These are phyloP conservation scores for Podila epicladia DNA, from an alignment of 192 early-diverging fungal genomes.

Conservation along the genomic window DNA sequence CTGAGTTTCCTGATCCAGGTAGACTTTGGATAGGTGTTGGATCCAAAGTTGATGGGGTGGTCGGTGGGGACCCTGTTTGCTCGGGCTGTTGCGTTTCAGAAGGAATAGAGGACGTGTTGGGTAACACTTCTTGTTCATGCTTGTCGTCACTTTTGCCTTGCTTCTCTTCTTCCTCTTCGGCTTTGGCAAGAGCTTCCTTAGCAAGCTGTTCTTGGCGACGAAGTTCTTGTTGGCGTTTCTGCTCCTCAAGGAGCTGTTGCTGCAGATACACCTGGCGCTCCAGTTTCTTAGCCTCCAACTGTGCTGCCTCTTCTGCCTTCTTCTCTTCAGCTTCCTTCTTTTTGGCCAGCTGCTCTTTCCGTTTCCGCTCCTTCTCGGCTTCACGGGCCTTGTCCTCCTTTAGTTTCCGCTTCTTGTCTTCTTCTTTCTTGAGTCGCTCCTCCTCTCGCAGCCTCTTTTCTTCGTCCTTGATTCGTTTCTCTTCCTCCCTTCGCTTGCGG, in stretches of 20 bases:
- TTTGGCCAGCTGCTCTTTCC: slow-evolving; percentile 43
- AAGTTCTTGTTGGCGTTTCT: slow-evolving; percentile 35
- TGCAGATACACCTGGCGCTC: slow-evolving; percentile 35
- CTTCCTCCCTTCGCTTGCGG: slow-evolving; percentile 66
- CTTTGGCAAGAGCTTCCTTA: slow-evolving; percentile 26
- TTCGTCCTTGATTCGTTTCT: slow-evolving; percentile 68
- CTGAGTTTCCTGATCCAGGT: too few species aligned
- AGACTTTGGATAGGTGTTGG: not conserved
- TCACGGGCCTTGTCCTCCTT: slow-evolving; percentile 65
- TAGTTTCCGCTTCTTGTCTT: slow-evolving; percentile 62
- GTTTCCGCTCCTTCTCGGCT: slow-evolving; percentile 57
- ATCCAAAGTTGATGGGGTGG: not conserved
- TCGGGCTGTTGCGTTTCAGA: too few species aligned
- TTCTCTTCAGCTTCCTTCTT: slow-evolving; percentile 33
- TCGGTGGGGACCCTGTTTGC: not conserved
- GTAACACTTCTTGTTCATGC: not conserved
- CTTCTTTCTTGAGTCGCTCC: slow-evolving; percentile 56
- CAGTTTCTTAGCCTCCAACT: slow-evolving; percentile 19
- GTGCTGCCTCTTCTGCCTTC: slow-evolving; percentile 12
- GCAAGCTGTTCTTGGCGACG: slow-evolving; percentile 34
- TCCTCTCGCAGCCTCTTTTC: slow-evolving; percentile 63
- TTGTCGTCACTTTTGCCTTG: too few species aligned
- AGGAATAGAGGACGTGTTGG: too few species aligned
- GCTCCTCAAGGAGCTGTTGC: slow-evolving; percentile 34
- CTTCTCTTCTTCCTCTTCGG: slow-evolving; percentile 16